Base-by-base conservation (phyloP, 345 rosid species). In the Anacardium occidentale region DNA sequence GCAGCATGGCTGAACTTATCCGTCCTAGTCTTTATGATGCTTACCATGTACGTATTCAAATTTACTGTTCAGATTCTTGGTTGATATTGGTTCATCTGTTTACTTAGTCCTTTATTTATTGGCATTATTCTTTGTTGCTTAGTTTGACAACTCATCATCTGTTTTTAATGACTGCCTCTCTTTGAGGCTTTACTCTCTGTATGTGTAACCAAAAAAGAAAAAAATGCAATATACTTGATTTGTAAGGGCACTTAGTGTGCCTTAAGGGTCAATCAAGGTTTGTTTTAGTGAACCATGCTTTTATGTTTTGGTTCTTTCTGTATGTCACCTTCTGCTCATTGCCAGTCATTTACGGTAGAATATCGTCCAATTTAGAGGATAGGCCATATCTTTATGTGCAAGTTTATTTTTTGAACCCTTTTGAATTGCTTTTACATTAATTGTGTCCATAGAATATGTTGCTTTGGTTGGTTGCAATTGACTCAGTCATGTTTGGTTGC, bases 21-120 rank as follows among this genome's bases (percentile, higher is more conserved):
- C 98, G 98, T 60, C 99, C 97, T 7, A 95, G 98, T 85, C 98
- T 95, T 32, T 95, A 95, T 71, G 98, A 78, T 77, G 98, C 99
- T 42, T 95, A 95, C 77, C 98, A 95, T 81, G 99, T 95, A 77
- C 81, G 82, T 73, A 18, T 12, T n/a, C 2, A 5, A 18, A 26
- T 45, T 67, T 47, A 77, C 29, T 18, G 71, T 29, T 4, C 67
- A 51, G 64, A 69, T 71, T 67, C 4, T 55, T 25, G 9, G 25
- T 44, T 26, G 65, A 45, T 58, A 15, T 48, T 42, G 15, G 24
- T 47, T 48, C 24, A 13, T 40, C 57, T 26, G 56, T 37, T 58
- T 53, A 22, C 62, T 37, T 20, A 34, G 25, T 22, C 37, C 55
- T 17, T 58, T 65, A 50, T 58, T 32, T 14, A 21, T 20, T 11